Conservation (phyloP, 2,329 filamentous ascomycete species). For the Nemania sp. region DNA sequence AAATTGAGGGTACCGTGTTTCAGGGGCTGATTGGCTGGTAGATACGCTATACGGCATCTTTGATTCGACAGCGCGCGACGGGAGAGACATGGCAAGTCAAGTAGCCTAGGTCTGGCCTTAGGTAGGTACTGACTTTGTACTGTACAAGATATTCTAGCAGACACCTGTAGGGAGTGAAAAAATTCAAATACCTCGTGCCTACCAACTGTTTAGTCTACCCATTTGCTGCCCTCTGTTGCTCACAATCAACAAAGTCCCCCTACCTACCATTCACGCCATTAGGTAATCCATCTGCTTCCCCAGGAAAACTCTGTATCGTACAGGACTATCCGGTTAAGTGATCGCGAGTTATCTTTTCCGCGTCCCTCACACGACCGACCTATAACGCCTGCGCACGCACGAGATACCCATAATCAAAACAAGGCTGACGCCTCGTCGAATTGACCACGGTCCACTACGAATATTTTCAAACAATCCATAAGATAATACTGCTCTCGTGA, state of each 20-base stretch:
- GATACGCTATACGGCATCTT: background rate
- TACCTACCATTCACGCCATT: constrained; percentile 14
- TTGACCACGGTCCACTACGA: background rate
- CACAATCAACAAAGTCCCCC: constrained; percentile 3
- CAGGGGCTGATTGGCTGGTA: constrained; percentile 27
- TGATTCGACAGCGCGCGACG: constrained; percentile 5
- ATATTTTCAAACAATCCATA: background rate
- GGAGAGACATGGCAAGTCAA: background rate
- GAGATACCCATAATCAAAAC: constrained; percentile 17
- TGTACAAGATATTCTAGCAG: constrained; percentile 3
- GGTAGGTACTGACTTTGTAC: constrained; percentile 1
- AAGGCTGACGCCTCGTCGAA: background rate
- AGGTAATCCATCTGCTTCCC: constrained; percentile 29
- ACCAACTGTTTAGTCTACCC: background rate
- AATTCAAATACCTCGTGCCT: constrained; percentile 2
- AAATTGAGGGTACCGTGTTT: constrained; percentile 10
- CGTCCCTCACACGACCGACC: constrained; percentile 13
- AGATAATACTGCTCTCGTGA: background rate
- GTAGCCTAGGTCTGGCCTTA: too few species aligned
- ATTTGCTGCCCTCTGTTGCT: background rate
- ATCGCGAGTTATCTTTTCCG: constrained; percentile 12
- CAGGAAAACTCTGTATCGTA: constrained; percentile 27
- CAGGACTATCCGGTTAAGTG: constrained; percentile 16
- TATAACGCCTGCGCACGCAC: constrained; percentile 23
- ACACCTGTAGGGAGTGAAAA: background rate